Conservation (phyloP, 192 early-diverging fungal genomes). For the Haplosporangium gracile region DNA sequence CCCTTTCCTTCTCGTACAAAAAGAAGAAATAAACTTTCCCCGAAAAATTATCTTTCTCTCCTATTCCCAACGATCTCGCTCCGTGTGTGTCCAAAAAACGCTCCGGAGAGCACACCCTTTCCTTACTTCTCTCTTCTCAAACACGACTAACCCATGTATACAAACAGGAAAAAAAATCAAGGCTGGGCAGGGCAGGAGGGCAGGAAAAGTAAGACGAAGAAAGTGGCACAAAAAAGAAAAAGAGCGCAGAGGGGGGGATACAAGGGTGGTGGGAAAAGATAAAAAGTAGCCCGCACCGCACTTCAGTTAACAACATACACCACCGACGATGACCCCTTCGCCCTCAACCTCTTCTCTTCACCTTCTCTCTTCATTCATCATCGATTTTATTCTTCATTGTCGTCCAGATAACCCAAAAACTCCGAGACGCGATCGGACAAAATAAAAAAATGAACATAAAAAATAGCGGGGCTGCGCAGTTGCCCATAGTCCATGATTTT, state of each 20-base stretch:
- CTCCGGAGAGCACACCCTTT: not conserved
- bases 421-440: conserved; percentile 11
- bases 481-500: not conserved
- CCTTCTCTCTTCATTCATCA: not conserved
- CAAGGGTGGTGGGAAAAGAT: not conserved
- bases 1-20: not conserved
- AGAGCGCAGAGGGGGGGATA: not conserved
- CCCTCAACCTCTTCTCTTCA: not conserved
- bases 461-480: conserved; percentile 38
- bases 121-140: not conserved
- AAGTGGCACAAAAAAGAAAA: conserved; percentile 12
- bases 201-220: conserved; percentile 1
- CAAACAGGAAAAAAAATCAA: not conserved
- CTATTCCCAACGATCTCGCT: not conserved
- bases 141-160: not conserved
- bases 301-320: not conserved
- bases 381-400: not conserved
- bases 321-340: not conserved
- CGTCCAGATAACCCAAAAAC: not conserved
- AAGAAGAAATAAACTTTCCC: conserved; percentile 14
- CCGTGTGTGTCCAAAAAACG: not conserved
- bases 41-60: not conserved
- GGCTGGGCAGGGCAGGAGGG: not conserved
- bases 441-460: conserved; percentile 5
- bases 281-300: not conserved